These are phyloP conservation scores for Marasmius sp. DNA, from an alignment of 1,284 basidiomycete genomes.

Conservation along the genomic window DNA sequence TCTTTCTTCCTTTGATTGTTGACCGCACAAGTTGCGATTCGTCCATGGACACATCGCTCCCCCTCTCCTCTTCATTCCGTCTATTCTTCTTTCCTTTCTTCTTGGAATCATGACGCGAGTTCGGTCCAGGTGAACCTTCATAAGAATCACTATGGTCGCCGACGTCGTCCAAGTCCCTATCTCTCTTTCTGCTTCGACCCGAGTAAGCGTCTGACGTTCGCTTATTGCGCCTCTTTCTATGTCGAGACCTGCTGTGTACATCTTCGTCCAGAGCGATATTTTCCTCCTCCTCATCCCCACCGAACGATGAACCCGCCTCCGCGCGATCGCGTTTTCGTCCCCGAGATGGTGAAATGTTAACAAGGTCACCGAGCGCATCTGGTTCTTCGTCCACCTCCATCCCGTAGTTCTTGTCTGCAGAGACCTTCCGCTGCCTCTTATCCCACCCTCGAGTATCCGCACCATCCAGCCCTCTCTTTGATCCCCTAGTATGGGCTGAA, in stretches of 20 bases:
- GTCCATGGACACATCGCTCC: constrained; percentile 40
- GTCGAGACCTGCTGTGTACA: constrained; percentile 36
- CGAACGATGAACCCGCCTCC: constrained; percentile 71
- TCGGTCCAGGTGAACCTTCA: constrained; percentile 22
- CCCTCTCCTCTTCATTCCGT: constrained; percentile 27
- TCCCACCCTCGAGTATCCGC: constrained; percentile 38
- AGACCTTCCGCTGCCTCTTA: constrained; percentile 50
- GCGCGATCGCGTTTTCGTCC: constrained; percentile 76
- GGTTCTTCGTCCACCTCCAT: constrained; percentile 45
- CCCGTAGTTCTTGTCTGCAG: constrained; percentile 27
- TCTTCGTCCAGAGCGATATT: constrained; percentile 35
- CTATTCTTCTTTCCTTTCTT: constrained; percentile 39
- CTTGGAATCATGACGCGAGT: constrained; percentile 19
- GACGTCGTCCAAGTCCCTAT: constrained; percentile 49
- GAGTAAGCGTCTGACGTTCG: constrained; percentile 44
- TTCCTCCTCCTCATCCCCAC: constrained; percentile 58
- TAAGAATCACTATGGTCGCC: constrained; percentile 42
- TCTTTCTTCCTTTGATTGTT: constrained; percentile 41
- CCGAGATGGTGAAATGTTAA: constrained; percentile 32
- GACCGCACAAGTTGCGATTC: constrained; percentile 45
- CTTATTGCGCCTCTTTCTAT: constrained; percentile 50
- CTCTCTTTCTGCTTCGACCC: constrained; percentile 62
- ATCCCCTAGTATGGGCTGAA: constrained; percentile 32
- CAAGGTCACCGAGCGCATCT: constrained; percentile 29
- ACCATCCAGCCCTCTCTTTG: constrained; percentile 46